Base-by-base conservation (phyloP, 306 rosid species). In the Parietaria judaica region DNA sequence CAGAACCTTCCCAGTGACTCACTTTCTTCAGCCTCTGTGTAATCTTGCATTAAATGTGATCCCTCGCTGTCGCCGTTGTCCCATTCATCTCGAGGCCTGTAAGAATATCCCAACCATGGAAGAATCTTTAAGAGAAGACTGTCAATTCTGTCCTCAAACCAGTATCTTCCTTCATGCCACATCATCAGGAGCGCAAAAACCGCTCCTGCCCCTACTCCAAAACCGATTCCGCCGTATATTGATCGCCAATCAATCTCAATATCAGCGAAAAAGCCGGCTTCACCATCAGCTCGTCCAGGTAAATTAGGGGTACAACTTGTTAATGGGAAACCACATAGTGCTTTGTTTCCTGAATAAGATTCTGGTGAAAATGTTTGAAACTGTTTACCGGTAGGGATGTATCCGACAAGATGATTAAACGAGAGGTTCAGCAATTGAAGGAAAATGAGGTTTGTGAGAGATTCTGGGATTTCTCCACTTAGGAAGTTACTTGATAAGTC, bases 171-270 rank as follows among this genome's bases (percentile, higher is more conserved):
- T 46, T 63, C 81, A 12, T 82, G 84, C 92, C 91, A 85, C 48
- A 83, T 46, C 71, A 72, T 61, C 51, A 88, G 61, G 47, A 74
- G 76, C 8, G 86, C 70, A 70, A 83, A 76, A 51, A 80, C 64
- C n/a, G 69, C 70, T 55, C 88, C 96, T 2, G 92, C 83, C 78
- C 98, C 98, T 11, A 75, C 80, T 50, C 98, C 98, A 37, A 80
- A 91, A 10, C 98, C 98, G 8, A 85, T 51, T 66, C 96, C 98
- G 17, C 71, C 75, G 45, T 55, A 67, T 53, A 83, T 74, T 59
- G 78, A 81, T 53, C 77, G 78, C 98, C 98, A 88, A 66, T 83
- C 92, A 73, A 75, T 67, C 65, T 64, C 50, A 43, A 5, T 50
- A 3, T 39, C 77, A 41, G 76, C 69, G 46, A 0, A 0, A 11